phyloP scores from a whole-genome alignment of 352 stramenopile genomes.

The Elongisporangium undulatum region DNA sequence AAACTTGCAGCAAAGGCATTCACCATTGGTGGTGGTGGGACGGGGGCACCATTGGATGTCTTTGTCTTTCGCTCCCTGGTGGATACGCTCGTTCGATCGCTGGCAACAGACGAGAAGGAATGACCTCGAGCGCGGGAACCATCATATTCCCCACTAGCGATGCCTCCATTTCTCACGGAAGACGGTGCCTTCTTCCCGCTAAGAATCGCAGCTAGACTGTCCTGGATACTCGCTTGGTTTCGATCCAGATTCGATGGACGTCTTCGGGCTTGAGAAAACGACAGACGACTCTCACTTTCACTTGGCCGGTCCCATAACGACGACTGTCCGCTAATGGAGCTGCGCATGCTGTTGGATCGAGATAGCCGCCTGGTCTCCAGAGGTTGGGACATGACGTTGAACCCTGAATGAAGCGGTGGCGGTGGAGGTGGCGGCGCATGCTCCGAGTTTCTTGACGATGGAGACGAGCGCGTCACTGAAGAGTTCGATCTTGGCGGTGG shows the following conservation, averaged over 20 bases:
- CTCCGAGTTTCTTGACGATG: constrained; percentile 26
- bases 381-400: constrained; percentile 17
- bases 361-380: constrained; percentile 26
- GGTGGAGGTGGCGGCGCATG: constrained; percentile 37
- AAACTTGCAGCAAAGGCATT: constrained; percentile 75
- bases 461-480: constrained; percentile 9
- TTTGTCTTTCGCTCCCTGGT: constrained; percentile 18
- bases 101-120: constrained; percentile 12
- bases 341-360: constrained; percentile 50
- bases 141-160: neutral
- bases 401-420: constrained; percentile 24
- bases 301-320: constrained; percentile 30
- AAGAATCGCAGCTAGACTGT: constrained; percentile 61
- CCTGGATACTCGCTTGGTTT: constrained; percentile 42
- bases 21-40: constrained; percentile 29
- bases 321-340: constrained; percentile 39
- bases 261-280: constrained; percentile 38
- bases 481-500: constrained; percentile 15
- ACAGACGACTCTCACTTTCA: constrained; percentile 25
- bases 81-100: constrained; percentile 18
- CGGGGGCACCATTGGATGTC: constrained; percentile 9
- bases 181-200: constrained; percentile 25
- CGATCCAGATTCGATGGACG: constrained; percentile 31
- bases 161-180: constrained; percentile 4
- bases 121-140: neutral